These are phyloP conservation scores for Lactarius akahatsu DNA, from an alignment of 768 basidiomycete species.

Conservation along the genomic window DNA sequence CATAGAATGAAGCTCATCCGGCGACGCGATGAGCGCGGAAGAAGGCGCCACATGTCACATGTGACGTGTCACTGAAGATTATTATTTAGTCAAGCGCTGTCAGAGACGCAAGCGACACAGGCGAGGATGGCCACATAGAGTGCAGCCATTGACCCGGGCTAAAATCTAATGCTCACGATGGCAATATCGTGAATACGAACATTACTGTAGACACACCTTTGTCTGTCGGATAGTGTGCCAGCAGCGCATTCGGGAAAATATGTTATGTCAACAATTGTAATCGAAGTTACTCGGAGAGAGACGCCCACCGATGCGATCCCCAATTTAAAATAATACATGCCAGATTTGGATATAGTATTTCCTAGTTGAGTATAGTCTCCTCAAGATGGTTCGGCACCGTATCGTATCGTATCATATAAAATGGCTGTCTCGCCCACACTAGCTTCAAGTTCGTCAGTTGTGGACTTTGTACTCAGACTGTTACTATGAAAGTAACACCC, in stretches of 20 bases:
- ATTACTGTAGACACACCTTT: too few species aligned
- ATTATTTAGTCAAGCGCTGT: background rate
- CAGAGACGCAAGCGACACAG: background rate
- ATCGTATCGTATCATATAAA: background rate
- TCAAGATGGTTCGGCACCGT: too few species aligned
- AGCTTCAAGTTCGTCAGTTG: background rate
- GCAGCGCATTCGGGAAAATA: too few species aligned
- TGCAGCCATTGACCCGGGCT: too few species aligned
- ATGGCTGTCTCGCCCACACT: background rate
- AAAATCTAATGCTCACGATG: too few species aligned
- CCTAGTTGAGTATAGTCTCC: background rate
- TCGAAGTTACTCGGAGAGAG: background rate
- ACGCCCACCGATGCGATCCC: background rate
- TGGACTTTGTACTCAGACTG: background rate
- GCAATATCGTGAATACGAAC: too few species aligned
- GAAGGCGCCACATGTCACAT: background rate
- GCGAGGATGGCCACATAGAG: too few species aligned
- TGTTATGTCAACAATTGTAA: background rate
- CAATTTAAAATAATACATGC: background rate
- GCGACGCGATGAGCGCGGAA: background rate
- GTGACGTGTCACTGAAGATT: background rate
- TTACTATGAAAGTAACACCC: background rate
- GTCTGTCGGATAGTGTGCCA: too few species aligned
- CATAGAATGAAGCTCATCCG: background rate
- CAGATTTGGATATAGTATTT: background rate